Evolutionary conservation across 2,329 filamentous ascomycete species (phyloP), one percentile per base, ranked within the genome.

Genomic region (Colletotrichum lupini): DNA sequence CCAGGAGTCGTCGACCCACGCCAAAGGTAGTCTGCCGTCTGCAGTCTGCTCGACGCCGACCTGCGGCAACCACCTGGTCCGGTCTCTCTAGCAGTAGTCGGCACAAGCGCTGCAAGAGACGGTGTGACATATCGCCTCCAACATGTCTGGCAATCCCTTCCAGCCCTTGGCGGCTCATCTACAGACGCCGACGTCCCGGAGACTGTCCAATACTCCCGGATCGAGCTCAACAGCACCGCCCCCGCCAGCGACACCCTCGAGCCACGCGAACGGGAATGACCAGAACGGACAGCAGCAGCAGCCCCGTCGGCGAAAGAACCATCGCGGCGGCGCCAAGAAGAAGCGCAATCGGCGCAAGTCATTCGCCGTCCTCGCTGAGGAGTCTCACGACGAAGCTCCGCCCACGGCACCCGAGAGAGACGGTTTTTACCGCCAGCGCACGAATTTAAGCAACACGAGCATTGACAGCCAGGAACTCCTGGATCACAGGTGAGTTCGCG

Each of bases 391-490:
- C 22, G 83, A 85, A 67, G 77, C 74, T 11, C 73, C 77, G 7
- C 77, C 79, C 26, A 77, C 80, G 42, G 75, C 81, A 16, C 76
- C 71, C n/a, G 76, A 76, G 53, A 69, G 82, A 70, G 80, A 85
- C 72, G 84, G 82, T 58, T 87, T 90, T 79, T 90, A 90, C 79
- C 81, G 85, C 76, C 80, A 87, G 72, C 82, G 85, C 64, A 80
- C 85, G 8, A 94, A 93, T 80, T 80, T 92, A 75, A 98, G 96
- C 84, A 92, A 89, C 77, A 95, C 94, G 1, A 98, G 96, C 81
- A 85, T 98, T 75, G 96, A 98, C 77, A 98, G 95, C 81, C 93
- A 97, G 80, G 92, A 91, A 8, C 85, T 98, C 76, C 85, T 98
- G 22, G 96, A 98, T 82, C 96, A 98, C 82, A 90, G 95, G 91